Percentiles rank a stretch among this genome's conserved stretches.
These are phyloP conservation scores for Coccomyxa sp. DNA, from an alignment of 139 green algal genomes.

Conservation along the genomic window DNA sequence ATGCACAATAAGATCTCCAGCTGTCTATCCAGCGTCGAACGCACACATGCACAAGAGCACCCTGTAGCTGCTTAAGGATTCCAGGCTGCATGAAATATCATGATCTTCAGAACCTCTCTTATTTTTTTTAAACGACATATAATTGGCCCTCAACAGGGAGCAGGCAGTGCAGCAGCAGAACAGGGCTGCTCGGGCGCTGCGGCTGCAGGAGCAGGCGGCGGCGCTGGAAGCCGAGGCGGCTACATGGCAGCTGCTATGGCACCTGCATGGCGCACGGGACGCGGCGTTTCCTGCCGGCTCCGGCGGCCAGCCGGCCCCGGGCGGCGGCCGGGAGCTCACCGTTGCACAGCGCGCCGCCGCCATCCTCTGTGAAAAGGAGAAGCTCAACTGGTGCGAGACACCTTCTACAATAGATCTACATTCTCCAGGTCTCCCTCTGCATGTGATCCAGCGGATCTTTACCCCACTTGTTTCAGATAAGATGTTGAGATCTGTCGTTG, in stretches of 20 bases:
- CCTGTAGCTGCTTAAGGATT: background rate
- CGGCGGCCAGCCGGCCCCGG: slow-evolving; percentile 58
- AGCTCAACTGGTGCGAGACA: slow-evolving; percentile 8
- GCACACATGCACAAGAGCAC: background rate
- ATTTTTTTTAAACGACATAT: background rate
- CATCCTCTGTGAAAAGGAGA: background rate
- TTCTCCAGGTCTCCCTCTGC: background rate
- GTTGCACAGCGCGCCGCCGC: slow-evolving; percentile 22
- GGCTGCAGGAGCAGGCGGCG: slow-evolving; percentile 34
- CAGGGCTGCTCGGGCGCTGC: slow-evolving; percentile 44
- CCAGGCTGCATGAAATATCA: background rate
- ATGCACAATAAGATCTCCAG: background rate
- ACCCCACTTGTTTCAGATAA: too few relatives aligned
- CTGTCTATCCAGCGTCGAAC: background rate
- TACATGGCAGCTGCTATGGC: slow-evolving; percentile 9
- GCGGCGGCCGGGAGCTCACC: slow-evolving; percentile 55
- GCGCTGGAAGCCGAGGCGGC: slow-evolving; percentile 36
- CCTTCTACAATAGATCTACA: background rate
- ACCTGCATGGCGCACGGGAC: background rate
- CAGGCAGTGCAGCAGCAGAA: slow-evolving; percentile 43
- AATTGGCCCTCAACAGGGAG: slow-evolving; percentile 24
- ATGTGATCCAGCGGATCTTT: background rate
- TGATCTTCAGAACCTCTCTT: background rate
- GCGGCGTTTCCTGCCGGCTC: background rate
- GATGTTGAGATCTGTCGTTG: too few relatives aligned